phyloP scores from a whole-genome alignment of 129 eudicot species.

The Glebionis coronaria region DNA sequence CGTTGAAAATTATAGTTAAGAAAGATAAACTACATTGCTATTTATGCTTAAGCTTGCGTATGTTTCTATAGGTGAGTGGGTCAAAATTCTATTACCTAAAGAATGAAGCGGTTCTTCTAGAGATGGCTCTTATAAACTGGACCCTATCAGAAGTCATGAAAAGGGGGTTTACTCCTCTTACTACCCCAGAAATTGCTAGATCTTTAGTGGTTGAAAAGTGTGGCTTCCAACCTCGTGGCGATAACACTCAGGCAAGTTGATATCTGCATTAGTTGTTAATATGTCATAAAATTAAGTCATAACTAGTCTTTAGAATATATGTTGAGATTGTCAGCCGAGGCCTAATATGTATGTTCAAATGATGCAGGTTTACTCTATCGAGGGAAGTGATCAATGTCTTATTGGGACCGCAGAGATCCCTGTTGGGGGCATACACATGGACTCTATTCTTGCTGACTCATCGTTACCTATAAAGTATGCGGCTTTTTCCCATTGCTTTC shows the following conservation, averaged over 20 bases:
- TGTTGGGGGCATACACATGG: slow-evolving; percentile 97
- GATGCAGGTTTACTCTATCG: slow-evolving; percentile 66
- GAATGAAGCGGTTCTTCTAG: slow-evolving; percentile 91
- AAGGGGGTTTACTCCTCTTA: slow-evolving; percentile 84
- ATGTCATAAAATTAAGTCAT: too few relatives aligned
- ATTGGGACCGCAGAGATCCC: slow-evolving; percentile 99
- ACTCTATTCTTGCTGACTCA: slow-evolving; percentile 78
- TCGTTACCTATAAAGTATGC: slow-evolving; percentile 79
- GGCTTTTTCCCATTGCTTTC: slow-evolving; percentile 94
- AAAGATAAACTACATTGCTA: background rate
- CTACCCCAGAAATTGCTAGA: slow-evolving; percentile 87
- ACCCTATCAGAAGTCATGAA: slow-evolving; percentile 83
- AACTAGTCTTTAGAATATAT: too few relatives aligned
- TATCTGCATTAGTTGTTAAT: too few relatives aligned
- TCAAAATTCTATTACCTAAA: slow-evolving; percentile 91
- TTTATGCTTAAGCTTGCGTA: background rate
- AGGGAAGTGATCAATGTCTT: slow-evolving; percentile 93
- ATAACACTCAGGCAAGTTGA: slow-evolving; percentile 53
- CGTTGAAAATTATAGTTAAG: background rate
- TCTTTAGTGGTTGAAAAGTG: slow-evolving; percentile 90
- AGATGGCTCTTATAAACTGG: slow-evolving; percentile 90
- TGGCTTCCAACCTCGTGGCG: slow-evolving; percentile 97
- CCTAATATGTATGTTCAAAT: too few relatives aligned
- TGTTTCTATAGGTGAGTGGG: slow-evolving; percentile 72
- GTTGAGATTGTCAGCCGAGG: too few relatives aligned